A percentile compares a stretch with the other conserved stretches of the same genome.
These are phyloP conservation scores for Xylariales sp. DNA, from an alignment of 2,329 filamentous ascomycete species.

Conservation along the genomic window DNA sequence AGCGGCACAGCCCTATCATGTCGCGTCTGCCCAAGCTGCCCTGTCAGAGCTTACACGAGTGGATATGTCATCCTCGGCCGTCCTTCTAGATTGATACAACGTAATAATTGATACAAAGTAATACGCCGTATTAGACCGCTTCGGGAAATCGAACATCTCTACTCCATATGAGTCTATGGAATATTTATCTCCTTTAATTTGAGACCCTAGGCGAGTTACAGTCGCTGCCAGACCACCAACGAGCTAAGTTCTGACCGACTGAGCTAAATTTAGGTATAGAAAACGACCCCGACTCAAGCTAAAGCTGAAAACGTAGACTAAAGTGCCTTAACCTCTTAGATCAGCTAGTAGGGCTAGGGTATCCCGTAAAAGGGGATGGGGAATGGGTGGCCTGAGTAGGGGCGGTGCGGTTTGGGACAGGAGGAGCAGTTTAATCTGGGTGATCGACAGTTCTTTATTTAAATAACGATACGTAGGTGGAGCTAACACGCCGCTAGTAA, in stretches of 20 bases:
- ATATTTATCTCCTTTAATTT: slow-evolving; percentile 3
- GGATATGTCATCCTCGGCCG: neutral
- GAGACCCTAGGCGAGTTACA: neutral
- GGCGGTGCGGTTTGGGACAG: no score
- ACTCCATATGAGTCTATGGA: neutral
- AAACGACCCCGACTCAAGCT: neutral
- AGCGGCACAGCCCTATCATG: slow-evolving; percentile 6
- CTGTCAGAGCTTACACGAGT: slow-evolving; percentile 4
- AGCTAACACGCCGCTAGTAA: no score
- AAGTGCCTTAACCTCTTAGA: no score
- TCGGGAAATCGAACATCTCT: neutral
- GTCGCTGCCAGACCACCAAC: slow-evolving; percentile 2
- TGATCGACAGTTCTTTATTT: no score
- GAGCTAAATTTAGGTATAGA: neutral
- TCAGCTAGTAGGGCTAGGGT: no score
- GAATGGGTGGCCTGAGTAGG: no score
- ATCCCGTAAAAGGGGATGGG: no score
- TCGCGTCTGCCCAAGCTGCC: slow-evolving; percentile 2
- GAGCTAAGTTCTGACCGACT: slow-evolving; percentile 2
- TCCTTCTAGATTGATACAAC: neutral
- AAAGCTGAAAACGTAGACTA: neutral
- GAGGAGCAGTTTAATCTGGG: no score
- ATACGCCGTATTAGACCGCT: neutral
- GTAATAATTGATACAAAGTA: neutral
- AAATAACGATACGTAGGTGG: no score